A percentile compares a stretch with the other conserved stretches of the same genome.
Conservation (phyloP, 2,329 filamentous ascomycete genomes). For the Paracorniculantispora psalliotae region DNA sequence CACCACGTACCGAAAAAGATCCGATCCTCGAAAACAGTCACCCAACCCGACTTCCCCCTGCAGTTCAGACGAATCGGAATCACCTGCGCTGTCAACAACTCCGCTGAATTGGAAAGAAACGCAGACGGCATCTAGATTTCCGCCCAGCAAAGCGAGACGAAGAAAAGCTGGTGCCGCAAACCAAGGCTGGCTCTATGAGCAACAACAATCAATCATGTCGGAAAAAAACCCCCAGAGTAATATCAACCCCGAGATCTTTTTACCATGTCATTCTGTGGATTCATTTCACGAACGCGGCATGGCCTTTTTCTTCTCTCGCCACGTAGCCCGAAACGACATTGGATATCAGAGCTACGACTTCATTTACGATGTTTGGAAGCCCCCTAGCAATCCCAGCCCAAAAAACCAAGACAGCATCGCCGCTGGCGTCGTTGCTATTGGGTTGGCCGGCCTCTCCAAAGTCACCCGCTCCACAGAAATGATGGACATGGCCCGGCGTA, state of each 20-base stretch:
- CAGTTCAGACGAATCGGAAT: neutral
- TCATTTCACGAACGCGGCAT: slow-evolving; percentile 40
- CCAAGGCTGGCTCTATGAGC: neutral
- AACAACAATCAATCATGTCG: neutral
- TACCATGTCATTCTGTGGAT: slow-evolving; percentile 5
- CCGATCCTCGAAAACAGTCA: slow-evolving; percentile 20
- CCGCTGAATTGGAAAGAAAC: neutral
- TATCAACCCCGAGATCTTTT: neutral
- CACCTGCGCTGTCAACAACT: neutral
- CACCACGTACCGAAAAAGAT: slow-evolving; percentile 29
- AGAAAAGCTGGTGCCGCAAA: neutral
- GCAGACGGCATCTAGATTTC: neutral
- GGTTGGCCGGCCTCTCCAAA: slow-evolving; percentile 47
- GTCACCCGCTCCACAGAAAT: slow-evolving; percentile 37
- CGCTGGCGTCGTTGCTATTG: slow-evolving; percentile 50
- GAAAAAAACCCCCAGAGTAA: neutral
- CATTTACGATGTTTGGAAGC: slow-evolving; percentile 49
- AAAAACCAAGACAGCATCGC: slow-evolving; percentile 41
- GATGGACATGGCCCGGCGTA: slow-evolving; percentile 43
- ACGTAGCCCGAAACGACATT: slow-evolving; percentile 42
- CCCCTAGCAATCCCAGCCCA: slow-evolving; percentile 29
- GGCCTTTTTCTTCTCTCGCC: slow-evolving; percentile 48
- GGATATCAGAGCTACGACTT: slow-evolving; percentile 49
- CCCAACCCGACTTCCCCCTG: slow-evolving; percentile 14
- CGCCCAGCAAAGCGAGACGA: neutral